These are phyloP conservation scores for Abelmoschus esculentus DNA, from an alignment of 345 rosid species.

Conservation along the genomic window DNA sequence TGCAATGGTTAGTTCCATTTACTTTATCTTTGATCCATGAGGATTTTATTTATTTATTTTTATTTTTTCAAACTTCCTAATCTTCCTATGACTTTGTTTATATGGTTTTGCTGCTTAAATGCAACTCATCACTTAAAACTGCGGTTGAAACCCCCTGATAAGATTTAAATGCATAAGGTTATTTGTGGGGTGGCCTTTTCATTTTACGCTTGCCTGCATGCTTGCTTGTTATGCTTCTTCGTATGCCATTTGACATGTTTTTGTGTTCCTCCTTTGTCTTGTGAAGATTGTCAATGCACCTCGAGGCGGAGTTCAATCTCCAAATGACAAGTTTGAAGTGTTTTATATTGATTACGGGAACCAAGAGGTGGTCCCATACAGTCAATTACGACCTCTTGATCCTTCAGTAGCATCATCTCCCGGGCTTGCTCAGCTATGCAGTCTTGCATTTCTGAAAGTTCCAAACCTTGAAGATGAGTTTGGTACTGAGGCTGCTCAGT, in stretches of 20 bases:
- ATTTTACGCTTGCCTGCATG: background rate
- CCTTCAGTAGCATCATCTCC: conserved; percentile 63
- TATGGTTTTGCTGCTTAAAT: background rate
- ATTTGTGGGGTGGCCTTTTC: background rate
- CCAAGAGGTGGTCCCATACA: conserved; percentile 77
- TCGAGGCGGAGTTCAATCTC: conserved; percentile 58
- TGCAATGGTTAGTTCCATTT: conserved; percentile 60
- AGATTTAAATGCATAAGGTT: background rate
- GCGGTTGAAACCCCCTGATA: background rate
- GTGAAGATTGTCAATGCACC: conserved; percentile 81
- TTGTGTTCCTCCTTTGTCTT: background rate
- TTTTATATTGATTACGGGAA: conserved; percentile 95
- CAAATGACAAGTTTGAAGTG: conserved; percentile 76
- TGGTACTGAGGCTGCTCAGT: conserved; percentile 84
- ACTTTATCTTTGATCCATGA: background rate
- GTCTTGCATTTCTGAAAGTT: conserved; percentile 85
- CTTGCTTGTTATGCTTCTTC: background rate
- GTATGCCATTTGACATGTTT: background rate
- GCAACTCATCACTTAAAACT: background rate
- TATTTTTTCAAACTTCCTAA: background rate
- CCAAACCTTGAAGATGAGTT: conserved; percentile 77
- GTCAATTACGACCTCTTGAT: conserved; percentile 70
- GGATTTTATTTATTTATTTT: background rate
- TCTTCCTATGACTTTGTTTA: background rate
- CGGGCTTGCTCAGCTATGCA: conserved; percentile 88